These are phyloP conservation scores for Hanseniaspora clermontiae DNA, from an alignment of 805 yeast species.

Conservation along the genomic window DNA sequence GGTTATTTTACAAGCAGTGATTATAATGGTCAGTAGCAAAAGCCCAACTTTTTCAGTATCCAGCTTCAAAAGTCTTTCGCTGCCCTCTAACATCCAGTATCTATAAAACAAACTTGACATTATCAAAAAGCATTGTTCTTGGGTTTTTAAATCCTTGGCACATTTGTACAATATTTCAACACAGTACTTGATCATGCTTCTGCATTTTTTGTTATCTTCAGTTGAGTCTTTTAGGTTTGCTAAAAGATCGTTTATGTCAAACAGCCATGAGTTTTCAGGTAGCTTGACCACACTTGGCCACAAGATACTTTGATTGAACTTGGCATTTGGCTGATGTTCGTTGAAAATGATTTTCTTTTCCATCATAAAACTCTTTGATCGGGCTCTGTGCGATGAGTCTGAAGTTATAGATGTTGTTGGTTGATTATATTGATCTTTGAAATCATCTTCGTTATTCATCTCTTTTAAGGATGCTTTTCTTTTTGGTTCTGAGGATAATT, in stretches of 20 bases:
- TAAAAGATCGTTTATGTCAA: slow-evolving; percentile 23
- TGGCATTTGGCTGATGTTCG: slow-evolving; percentile 8
- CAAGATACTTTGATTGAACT: slow-evolving; percentile 21
- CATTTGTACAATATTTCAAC: slow-evolving; percentile 27
- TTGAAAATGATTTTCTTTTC: slow-evolving; percentile 11
- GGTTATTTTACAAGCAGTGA: slow-evolving; percentile 28
- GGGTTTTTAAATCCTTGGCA: slow-evolving; percentile 25
- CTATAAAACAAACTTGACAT: slow-evolving; percentile 27
- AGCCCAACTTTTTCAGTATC: slow-evolving; percentile 24
- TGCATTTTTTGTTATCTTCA: slow-evolving; percentile 18
- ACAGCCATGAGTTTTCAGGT: slow-evolving; percentile 26
- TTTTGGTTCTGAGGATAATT: too few relatives aligned
- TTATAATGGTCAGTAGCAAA: slow-evolving; percentile 26
- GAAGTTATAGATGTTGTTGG: not conserved
- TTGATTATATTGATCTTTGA: not conserved
- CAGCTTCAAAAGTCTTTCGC: slow-evolving; percentile 18
- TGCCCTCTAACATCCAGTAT: slow-evolving; percentile 25
- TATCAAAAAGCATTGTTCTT: slow-evolving; percentile 29
- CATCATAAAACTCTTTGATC: not conserved
- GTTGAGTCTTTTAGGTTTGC: slow-evolving; percentile 22
- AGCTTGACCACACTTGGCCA: slow-evolving; percentile 29
- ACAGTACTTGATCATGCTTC: slow-evolving; percentile 27
- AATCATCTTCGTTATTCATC: not conserved
- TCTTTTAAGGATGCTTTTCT: too few relatives aligned
- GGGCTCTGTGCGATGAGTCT: not conserved